Percentiles rank a stretch among this genome's conserved stretches.
Conservation (phyloP, 2,329 filamentous ascomycete genomes). For the Xylaria sp. region DNA sequence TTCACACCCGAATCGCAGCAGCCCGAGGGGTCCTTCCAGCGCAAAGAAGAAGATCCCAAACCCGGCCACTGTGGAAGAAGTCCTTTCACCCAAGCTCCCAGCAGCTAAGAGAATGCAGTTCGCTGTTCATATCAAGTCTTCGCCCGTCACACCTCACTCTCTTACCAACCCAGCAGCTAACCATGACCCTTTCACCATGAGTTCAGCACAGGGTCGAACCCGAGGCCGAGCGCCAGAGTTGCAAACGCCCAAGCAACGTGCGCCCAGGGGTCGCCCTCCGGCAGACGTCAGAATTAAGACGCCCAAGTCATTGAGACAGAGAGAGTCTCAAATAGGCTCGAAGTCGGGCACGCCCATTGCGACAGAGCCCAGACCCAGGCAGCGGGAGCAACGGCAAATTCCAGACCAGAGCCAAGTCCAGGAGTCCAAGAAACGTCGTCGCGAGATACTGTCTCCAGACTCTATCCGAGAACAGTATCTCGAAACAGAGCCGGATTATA, state of each 20-base stretch:
- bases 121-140: slow-evolving; percentile 28
- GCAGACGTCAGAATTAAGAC: slow-evolving; percentile 10
- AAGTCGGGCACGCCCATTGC: slow-evolving; percentile 33
- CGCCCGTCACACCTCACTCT: slow-evolving; percentile 18
- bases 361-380: slow-evolving; percentile 16
- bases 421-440: slow-evolving; percentile 38
- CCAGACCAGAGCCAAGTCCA: slow-evolving; percentile 15
- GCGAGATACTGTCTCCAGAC: slow-evolving; percentile 37
- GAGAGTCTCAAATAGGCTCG: slow-evolving; percentile 48
- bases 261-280: slow-evolving; percentile 6
- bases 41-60: not conserved
- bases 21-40: slow-evolving; percentile 5
- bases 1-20: not conserved
- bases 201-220: slow-evolving; percentile 1
- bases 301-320: slow-evolving; percentile 27
- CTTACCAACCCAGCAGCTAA: slow-evolving; percentile 12
- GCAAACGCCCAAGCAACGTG: slow-evolving; percentile 3
- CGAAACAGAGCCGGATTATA: slow-evolving; percentile 39
- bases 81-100: slow-evolving; percentile 9
- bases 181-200: slow-evolving; percentile 4
- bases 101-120: slow-evolving; percentile 12
- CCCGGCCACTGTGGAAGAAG: not conserved
- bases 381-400: slow-evolving; percentile 4
- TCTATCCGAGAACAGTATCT: slow-evolving; percentile 40
- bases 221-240: slow-evolving; percentile 8